phyloP scores from a whole-genome alignment of 306 rosid species.

The Inga oerstediana region DNA sequence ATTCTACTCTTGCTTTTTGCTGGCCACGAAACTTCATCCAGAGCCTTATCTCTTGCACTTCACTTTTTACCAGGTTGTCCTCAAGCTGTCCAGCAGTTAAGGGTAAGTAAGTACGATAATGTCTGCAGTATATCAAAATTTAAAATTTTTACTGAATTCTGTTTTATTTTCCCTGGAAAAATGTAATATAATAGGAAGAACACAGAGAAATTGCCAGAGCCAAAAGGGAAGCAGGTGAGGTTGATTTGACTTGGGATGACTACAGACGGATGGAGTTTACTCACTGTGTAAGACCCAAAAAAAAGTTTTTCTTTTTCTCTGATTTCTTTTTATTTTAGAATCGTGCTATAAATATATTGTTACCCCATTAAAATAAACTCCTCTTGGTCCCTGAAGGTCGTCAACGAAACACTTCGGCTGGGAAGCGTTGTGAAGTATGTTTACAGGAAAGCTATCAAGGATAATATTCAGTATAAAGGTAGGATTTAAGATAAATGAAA shows the following conservation, averaged over 20 bases:
- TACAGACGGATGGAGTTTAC: conserved; percentile 94
- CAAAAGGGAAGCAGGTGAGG: conserved; percentile 66
- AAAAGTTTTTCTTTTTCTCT: neutral
- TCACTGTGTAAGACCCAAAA: conserved; percentile 72
- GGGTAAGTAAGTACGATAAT: conserved; percentile 45
- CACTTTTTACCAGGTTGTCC: conserved; percentile 77
- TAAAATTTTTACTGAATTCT: neutral
- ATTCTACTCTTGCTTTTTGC: conserved; percentile 84
- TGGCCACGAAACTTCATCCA: conserved; percentile 97
- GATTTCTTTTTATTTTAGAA: neutral
- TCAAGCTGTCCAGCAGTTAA: conserved; percentile 63
- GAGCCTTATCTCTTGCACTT: conserved; percentile 80
- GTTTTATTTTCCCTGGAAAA: neutral
- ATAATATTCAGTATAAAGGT: conserved; percentile 77
- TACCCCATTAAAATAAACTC: neutral
- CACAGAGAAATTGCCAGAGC: conserved; percentile 70
- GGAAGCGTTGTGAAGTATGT: too few relatives aligned
- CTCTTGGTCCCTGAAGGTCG: conserved; percentile 56
- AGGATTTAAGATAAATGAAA: conserved; percentile 17
- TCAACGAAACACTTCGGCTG: conserved; percentile 62
- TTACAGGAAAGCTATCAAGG: too few relatives aligned
- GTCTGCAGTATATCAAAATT: neutral
- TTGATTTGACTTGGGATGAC: conserved; percentile 87
- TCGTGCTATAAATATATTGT: neutral
- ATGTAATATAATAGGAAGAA: conserved; percentile 57